Conservation (phyloP, 1,284 basidiomycete genomes). For the Tetrapyrgos nigripes region DNA sequence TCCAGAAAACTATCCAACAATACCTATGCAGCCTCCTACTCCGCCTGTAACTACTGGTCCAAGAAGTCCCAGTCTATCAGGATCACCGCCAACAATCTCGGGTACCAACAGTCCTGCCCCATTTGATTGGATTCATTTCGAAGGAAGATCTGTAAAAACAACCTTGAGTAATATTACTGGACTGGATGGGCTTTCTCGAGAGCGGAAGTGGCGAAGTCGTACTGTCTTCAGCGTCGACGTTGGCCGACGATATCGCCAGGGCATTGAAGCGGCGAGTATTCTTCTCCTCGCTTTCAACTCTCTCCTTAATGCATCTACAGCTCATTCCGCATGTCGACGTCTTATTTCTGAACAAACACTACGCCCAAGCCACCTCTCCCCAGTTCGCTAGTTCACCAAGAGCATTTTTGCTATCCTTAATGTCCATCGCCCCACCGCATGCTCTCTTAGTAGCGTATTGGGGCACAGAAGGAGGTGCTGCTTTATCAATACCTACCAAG, state of each 20-base stretch:
- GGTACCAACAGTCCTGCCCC: slow-evolving; percentile 70
- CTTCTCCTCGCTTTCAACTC: slow-evolving; percentile 18
- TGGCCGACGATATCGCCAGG: slow-evolving; percentile 72
- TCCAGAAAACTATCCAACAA: slow-evolving; percentile 70
- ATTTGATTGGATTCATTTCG: slow-evolving; percentile 85
- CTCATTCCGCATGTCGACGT: slow-evolving; percentile 81
- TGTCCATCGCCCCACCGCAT: slow-evolving; percentile 68
- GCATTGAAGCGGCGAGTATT: slow-evolving; percentile 74
- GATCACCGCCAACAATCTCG: slow-evolving; percentile 39
- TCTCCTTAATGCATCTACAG: slow-evolving; percentile 40
- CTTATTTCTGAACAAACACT: slow-evolving; percentile 75
- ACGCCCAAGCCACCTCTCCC: slow-evolving; percentile 62
- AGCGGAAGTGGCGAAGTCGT: slow-evolving; percentile 79
- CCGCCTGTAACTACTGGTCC: slow-evolving; percentile 32
- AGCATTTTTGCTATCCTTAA: slow-evolving; percentile 75
- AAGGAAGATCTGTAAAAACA: slow-evolving; percentile 76
- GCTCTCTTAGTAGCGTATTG: slow-evolving; percentile 81
- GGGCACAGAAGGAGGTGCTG: slow-evolving; percentile 77
- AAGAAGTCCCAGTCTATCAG: slow-evolving; percentile 38
- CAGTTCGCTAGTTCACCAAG: slow-evolving; percentile 69
- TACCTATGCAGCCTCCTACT: slow-evolving; percentile 33
- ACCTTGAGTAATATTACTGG: slow-evolving; percentile 79
- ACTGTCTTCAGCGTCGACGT: slow-evolving; percentile 82
- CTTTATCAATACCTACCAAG: slow-evolving; percentile 79
- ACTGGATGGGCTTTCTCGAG: slow-evolving; percentile 77